Percentiles rank a stretch among this genome's conserved stretches.
phyloP scores from a whole-genome alignment of 108 stramenopile genomes.

The Skeletonema costatum region DNA sequence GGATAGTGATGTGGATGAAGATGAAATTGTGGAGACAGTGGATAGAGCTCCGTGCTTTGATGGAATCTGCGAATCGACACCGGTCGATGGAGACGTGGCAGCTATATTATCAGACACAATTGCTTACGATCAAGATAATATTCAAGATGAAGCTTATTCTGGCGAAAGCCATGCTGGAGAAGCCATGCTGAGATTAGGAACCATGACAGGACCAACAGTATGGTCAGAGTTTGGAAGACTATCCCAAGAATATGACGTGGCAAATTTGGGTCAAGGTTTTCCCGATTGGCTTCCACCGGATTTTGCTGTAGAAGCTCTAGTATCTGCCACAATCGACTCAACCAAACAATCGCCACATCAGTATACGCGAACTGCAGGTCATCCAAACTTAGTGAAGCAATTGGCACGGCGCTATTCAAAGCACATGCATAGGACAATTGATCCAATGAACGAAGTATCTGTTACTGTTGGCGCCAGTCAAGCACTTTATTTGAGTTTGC shows the following conservation, averaged over 20 bases:
- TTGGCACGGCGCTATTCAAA: conserved; percentile 88
- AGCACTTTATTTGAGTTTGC: conserved; percentile 86
- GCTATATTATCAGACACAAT: not conserved
- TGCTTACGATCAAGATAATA: not conserved
- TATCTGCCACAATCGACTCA: conserved; percentile 69
- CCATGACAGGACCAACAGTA: conserved; percentile 73
- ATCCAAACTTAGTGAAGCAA: conserved; percentile 88
- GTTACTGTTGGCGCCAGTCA: conserved; percentile 96
- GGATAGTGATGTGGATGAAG: not conserved
- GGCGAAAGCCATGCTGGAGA: conserved; percentile 39
- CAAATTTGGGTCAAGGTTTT: conserved; percentile 89
- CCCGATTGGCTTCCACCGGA: conserved; percentile 88
- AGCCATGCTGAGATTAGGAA: conserved; percentile 65
- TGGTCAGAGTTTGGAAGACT: conserved; percentile 87
- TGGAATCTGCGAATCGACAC: conserved; percentile 30
- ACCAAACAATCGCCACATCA: conserved; percentile 78
- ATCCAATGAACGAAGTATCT: conserved; percentile 88
- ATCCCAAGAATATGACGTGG: conserved; percentile 65
- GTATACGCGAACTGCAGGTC: conserved; percentile 96
- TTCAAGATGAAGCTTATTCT: not conserved
- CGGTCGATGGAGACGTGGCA: conserved; percentile 9
- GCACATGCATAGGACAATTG: conserved; percentile 79
- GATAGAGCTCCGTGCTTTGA: conserved; percentile 51
- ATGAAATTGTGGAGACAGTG: not conserved
- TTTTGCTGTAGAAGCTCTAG: conserved; percentile 74